Evolutionary conservation across 106 monocot genomes (phyloP), one percentile per base, ranked within the genome.

Genomic region (Phalaenopsis equestris): DNA sequence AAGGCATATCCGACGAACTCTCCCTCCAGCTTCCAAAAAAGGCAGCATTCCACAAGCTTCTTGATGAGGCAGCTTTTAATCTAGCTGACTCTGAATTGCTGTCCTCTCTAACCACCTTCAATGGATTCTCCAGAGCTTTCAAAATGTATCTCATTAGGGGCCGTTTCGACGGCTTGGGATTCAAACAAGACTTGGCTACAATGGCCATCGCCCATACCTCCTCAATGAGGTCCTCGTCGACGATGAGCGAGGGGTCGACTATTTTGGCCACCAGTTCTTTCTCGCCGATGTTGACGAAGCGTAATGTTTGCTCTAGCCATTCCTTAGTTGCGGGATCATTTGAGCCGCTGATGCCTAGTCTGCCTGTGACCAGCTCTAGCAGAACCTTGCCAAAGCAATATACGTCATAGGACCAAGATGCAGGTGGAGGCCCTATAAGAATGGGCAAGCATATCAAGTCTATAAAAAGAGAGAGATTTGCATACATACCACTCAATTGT

Each of bases 171-270:
- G 87, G 76, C 61, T 81, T 92, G 48, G 92, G 90, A 65, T 95
- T 90, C 30, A 95, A 80, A 78, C 95, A 95, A 19, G 95, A 92
- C 79, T 83, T 90, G 1, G 95, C 95, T 0, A 95, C 88, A 36
- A 95, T 89, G 0, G 95, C 88, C 88, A 95, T 87, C 9, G 95
- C 90, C 92, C 92, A 95, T 12, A 95, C 95, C 76, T 95, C 95
- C 78, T 95, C 92, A 12, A 87, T 46, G 43, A 89, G 88, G 83
- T 95, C 95, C 73, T 95, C 95, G 30, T 95, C 90, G 14, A 95
- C 90, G 6, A 95, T 85, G 43, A 95, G 88, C 1, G 83, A 87
- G 11, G 95, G 95, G 76, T 95, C 95, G 10, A 92, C 65, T 2
- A 95, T 90, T 56, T 92, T 90, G 14, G 86, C 84, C 8, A 95